Percentiles rank a stretch among this genome's conserved stretches.
Conservation (phyloP, 345 rosid species). For the Combretum micranthum region DNA sequence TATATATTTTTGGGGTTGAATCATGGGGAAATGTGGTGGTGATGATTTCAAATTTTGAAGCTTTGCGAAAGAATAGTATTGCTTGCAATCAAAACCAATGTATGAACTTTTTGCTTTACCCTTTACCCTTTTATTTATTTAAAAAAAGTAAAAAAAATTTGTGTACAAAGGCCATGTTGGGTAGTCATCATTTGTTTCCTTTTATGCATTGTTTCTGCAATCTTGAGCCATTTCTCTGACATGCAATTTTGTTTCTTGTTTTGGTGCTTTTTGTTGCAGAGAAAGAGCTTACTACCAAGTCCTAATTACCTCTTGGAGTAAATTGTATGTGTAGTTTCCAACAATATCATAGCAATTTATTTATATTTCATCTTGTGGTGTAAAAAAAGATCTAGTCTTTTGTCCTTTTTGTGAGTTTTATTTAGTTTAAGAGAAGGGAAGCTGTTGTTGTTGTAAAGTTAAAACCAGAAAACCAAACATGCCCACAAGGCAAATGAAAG, state of each 20-base stretch:
- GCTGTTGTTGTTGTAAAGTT: no score
- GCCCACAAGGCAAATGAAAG: slow-evolving; percentile 94
- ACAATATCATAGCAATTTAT: slow-evolving; percentile 4
- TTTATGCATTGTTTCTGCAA: slow-evolving; percentile 21
- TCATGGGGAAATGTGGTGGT: slow-evolving; percentile 15
- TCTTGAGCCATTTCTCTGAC: slow-evolving; percentile 24
- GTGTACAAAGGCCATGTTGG: slow-evolving; percentile 15
- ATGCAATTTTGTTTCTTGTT: slow-evolving; percentile 24
- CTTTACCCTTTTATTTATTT: slow-evolving; percentile 14
- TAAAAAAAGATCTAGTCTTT: slow-evolving; percentile 26
- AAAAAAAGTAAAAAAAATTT: no score
- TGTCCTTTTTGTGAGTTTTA: slow-evolving; percentile 4
- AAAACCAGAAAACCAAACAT: slow-evolving; percentile 19
- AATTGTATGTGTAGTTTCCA: no score
- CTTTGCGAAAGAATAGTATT: slow-evolving; percentile 31
- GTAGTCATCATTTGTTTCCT: slow-evolving; percentile 17
- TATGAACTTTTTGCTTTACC: slow-evolving; percentile 13
- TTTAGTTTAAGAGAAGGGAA: background rate
- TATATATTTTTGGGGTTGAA: slow-evolving; percentile 5
- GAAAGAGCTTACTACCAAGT: slow-evolving; percentile 11
- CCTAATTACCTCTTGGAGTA: no score
- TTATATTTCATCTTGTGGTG: slow-evolving; percentile 22
- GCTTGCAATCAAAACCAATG: slow-evolving; percentile 29
- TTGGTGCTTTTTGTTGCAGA: slow-evolving; percentile 13
- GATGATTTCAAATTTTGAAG: slow-evolving; percentile 16